Evolutionary conservation across 306 rosid genomes (phyloP).

Genomic region (Biancaea sappan): DNA sequence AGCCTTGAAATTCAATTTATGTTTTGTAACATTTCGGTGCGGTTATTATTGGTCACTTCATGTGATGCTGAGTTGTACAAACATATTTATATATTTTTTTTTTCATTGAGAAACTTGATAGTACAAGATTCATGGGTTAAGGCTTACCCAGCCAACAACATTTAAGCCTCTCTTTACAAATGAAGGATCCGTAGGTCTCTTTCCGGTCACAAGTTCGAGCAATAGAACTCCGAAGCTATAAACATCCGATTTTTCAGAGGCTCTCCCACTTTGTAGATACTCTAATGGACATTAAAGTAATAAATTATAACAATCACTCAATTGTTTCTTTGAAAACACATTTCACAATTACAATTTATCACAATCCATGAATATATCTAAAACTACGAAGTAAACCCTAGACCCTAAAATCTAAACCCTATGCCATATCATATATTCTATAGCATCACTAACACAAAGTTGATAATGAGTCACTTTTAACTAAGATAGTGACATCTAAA

Average conservation of each 20-base stretch:
- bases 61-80: no score
- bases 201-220: slow-evolving; percentile 93
- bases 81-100: no score
- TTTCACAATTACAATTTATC: neutral
- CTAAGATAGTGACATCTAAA: neutral
- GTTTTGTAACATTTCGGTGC: no score
- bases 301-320: neutral
- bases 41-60: no score
- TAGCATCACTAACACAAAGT: no score
- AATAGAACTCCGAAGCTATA: slow-evolving; percentile 90
- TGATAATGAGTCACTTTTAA: no score
- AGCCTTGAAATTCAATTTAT: neutral
- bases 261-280: slow-evolving; percentile 94
- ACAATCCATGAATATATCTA: no score
- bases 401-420: no score
- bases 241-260: slow-evolving; percentile 91
- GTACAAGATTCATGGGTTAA: neutral
- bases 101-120: no score
- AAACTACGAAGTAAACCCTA: no score
- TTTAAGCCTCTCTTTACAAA: slow-evolving; percentile 83
- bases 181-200: slow-evolving; percentile 93
- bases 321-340: neutral
- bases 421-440: no score
- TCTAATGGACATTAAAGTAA: slow-evolving; percentile 44
- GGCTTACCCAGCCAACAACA: slow-evolving; percentile 96